Evolutionary conservation across 2,329 filamentous ascomycete genomes (phyloP), one percentile per base, ranked within the genome.

Genomic region (Coniochaeta ligniaria): DNA sequence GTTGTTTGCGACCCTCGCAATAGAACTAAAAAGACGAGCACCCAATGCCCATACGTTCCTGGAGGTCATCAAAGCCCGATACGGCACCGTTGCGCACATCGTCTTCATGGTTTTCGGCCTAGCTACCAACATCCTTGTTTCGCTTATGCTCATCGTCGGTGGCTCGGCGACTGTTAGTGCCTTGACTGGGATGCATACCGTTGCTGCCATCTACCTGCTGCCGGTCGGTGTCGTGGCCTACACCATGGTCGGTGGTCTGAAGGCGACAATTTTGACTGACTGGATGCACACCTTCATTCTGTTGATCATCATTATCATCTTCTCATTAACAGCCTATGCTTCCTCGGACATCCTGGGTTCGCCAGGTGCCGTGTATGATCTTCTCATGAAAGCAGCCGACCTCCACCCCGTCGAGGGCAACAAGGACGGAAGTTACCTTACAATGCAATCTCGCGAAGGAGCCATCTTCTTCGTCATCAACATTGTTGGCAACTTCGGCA

Each of bases 401-500:
- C 73, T 76, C 6, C 90, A 95, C 66, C 92, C 92, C 0, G 89
- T 96, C 1, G 82, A 83, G 0, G 92, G 92, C 9, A 96, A 96
- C 71, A 82, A 86, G 0, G 83, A 86, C 8, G 92, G 92, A 16
- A 92, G 88, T 68, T 96, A 96, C 67, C 77, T 96, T 17, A 96
- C 92, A 0, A 96, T 96, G 92, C 80, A 83, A 61, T 92, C 88
- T 1, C 84, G 83, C 61, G 87, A 94, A 67, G 92, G 92, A 6
- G 90, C 85, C 45, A 90, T 95, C 62, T 96, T 96, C 79, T 96
- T 96, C 73, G 86, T 96, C 41, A 96, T 96, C 75, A 96, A 96
- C 74, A 88, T 74, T 26, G 35, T 52, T 8, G 59, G 91, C 45
- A 93, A 93, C 74, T 95, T 94, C 62, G 88, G 83, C 61, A 92